Base-by-base conservation (phyloP, 306 rosid species). In the Rubus parviflorus region DNA sequence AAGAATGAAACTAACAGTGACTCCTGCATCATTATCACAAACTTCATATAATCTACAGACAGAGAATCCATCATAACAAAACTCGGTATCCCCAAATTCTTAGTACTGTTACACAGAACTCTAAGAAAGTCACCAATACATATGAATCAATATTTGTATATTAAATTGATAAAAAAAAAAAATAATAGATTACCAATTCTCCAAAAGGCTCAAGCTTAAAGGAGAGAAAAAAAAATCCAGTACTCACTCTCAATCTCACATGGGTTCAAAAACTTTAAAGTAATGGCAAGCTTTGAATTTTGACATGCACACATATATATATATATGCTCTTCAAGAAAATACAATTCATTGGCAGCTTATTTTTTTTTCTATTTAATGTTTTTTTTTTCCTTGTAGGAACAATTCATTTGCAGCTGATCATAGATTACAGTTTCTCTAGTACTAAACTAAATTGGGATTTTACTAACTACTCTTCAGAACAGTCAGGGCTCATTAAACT, bases 1-100 rank as follows among this genome's bases (percentile, higher is more conserved):
- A 19, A 96, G 86, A 23, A 81, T 58, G 72, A 96, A 96, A 85
- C 99, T 89, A 74, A 92, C 56, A 10, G 99, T 96, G 23, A 92
- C 99, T 71, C 97, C 98, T 96, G 87, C 92, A 87, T 84, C 78
- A 60, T 30, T 76, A 63, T 68, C 73, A 63, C 58, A 85, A 40
- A 67, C 73, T 75, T 69, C 73, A 6, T 38, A 72, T 81, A 77
- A 74, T 70, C 67, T 22, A 62, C 57, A 52, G 42, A 73, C 49
- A 68, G 53, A 52, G 35, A 75, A 79, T 76, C 41, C 40, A 43
- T 40, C 70, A 41, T 14, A 10, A 57, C 7, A 15, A 52, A 37
- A 67, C 5, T 51, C 4, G 47, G 67, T 19, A 67, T 17, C 16
- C 5, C 4, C n/a, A 63, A 49, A 14, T 16, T 12, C 4, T 41